A percentile compares a stretch with the other conserved stretches of the same genome.
These are phyloP conservation scores for Oenanthe sinensis DNA, from an alignment of 129 eudicot species.

Conservation along the genomic window DNA sequence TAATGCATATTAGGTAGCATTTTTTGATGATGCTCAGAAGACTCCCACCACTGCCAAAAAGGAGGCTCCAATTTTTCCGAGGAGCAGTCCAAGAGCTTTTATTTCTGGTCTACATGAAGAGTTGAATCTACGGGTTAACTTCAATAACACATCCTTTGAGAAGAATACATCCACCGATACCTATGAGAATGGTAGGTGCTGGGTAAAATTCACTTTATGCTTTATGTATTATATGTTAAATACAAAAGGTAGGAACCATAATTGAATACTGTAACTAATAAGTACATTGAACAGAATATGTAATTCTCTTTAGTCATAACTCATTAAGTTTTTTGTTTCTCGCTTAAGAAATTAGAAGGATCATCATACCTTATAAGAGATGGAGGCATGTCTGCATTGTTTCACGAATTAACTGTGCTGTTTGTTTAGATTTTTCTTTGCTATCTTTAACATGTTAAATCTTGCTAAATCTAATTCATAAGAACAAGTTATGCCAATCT, in stretches of 20 bases:
- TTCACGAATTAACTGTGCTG: background rate
- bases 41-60: background rate
- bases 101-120: slow-evolving; percentile 19
- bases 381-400: background rate
- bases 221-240: background rate
- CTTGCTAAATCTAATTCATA: background rate
- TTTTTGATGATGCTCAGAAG: slow-evolving; percentile 26
- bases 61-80: slow-evolving; percentile 32
- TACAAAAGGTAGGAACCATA: background rate
- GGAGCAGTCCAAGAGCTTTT: slow-evolving; percentile 53
- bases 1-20: slow-evolving; percentile 34
- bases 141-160: slow-evolving; percentile 12
- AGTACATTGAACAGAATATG: background rate
- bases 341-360: background rate
- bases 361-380: background rate
- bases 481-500: background rate
- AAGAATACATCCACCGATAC: slow-evolving; percentile 8
- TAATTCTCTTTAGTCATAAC: background rate
- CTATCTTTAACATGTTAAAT: background rate
- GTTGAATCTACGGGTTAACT: slow-evolving; percentile 12
- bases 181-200: slow-evolving; percentile 19
- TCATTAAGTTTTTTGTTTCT: background rate
- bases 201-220: background rate
- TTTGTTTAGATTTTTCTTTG: background rate
- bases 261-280: background rate